Percentiles rank a stretch among this genome's conserved stretches.
Conservation (phyloP, 305 asterid species). For the Fraxinus dipetala region DNA sequence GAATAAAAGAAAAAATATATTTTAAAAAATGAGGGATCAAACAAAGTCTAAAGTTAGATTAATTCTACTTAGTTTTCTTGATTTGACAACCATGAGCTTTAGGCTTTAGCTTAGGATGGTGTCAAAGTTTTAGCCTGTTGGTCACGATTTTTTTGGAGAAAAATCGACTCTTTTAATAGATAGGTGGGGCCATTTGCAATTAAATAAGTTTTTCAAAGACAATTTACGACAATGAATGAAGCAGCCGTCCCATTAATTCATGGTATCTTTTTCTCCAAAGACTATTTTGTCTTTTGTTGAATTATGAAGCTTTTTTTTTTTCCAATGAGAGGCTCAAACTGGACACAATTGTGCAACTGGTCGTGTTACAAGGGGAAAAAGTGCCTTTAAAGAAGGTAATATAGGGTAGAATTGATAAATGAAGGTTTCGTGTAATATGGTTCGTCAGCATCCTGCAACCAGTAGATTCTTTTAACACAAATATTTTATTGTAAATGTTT, state of each 20-base stretch:
- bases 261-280: background rate
- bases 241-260: background rate
- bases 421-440: background rate
- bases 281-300: background rate
- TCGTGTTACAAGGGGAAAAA: no score
- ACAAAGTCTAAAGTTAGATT: background rate
- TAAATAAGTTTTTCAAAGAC: background rate
- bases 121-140: background rate
- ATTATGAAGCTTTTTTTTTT: background rate
- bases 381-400: background rate
- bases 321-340: background rate
- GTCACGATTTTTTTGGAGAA: background rate
- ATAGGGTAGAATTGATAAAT: background rate
- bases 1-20: no score
- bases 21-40: background rate
- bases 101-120: background rate
- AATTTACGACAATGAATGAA: background rate
- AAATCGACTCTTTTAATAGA: background rate
- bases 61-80: slow-evolving; percentile 15
- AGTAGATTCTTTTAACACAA: background rate
- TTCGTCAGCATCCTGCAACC: background rate
- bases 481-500: background rate
- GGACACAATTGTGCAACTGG: background rate
- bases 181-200: background rate
- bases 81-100: background rate